Base-by-base conservation (phyloP, 1,284 basidiomycete species). In the Cutaneotrichosporon dermatis region DNA sequence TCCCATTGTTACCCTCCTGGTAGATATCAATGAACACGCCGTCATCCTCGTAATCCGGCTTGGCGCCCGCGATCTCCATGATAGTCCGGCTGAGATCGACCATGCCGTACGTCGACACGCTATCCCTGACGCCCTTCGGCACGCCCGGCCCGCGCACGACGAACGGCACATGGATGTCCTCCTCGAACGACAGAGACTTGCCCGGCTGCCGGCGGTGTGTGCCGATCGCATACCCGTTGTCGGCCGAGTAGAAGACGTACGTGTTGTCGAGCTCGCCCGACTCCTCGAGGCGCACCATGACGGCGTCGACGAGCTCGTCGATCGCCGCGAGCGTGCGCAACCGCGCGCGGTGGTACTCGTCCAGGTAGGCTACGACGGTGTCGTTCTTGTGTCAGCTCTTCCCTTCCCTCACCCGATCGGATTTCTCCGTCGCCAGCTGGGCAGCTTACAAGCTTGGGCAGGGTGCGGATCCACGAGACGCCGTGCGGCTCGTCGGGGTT, bases 221-320 rank as follows among this genome's bases (percentile, higher is more conserved):
- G 5, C 69, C 73, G 46, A 74, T 62, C 1, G 69, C 69, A 45
- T 63, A 76, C 1, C 73, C 74, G 48, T 76, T 76, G 55, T 76
- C 74, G 12, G 67, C 61, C 55, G 53, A 5, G 62, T 71, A 73
- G 58, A 73, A 66, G 57, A 70, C 69, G 58, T 68, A 71, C 1
- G 74, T 76, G 52, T 76, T 65, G 45, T 74, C 74, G 2, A 74
- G 62, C 54, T 65, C 41, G 3, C 68, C 72, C 0, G 65, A 58
- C 5, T 51, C 57, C 12, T 67, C 66, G 1, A 76, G 63, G 61
- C 66, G 65, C 25, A 66, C 43, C 8, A 74, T 65, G 7, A 73
- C 62, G 10, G 51, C 60, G 43, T 70, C 71, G 11, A 76, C 69
- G 1, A 75, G 57, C 66, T 74, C 72, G 58, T 76, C 72, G 0